Base-by-base conservation (phyloP, 495 filamentous ascomycete species). In the Tetracladium setigerum region DNA sequence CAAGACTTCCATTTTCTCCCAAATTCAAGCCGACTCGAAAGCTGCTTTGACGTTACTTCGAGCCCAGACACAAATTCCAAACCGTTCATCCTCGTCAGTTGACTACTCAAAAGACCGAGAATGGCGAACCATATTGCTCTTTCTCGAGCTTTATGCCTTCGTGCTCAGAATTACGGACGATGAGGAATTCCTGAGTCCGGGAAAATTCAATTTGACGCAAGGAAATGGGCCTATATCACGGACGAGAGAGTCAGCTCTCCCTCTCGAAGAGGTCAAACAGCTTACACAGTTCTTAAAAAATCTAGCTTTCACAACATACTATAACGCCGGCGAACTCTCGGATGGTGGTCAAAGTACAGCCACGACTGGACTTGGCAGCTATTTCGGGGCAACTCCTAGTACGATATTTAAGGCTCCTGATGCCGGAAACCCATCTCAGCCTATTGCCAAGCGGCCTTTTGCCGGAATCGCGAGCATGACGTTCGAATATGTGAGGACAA, bases 141-240 rank as follows among this genome's bases (percentile, higher is more conserved):
- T 97, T 58, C 72, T 99, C 19, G 92, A 97, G 56, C 76, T 97
- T 10, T 99, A 95, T 62, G 87, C 83, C 11, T 96, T 97, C 60
- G 73, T 95, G 5, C 68, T 97, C 30, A 84, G 89, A 54, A 76
- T 95, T 38, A 95, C 87, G 66, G 94, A 97, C 55, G 92, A 99
- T 50, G 90, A 97, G 45, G 84, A 88, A 45, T 89, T 89, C 55
- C 74, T 87, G 36, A 66, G 70, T 42, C 61, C 53, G 14, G 47
- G 68, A 27, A 40, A 49, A 17, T 36, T 61, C 1, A 27, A 52
- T 9, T 22, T 54, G 0, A 33, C 27, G 2, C 30, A 55, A 3
- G 44, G 52, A 60, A 52, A 76, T 67, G 31, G 72, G 65, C 47
- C 50, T 18, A 42, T 52, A 16, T 62, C 59, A 16, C 63, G 73